phyloP scores from a whole-genome alignment of 2,329 filamentous ascomycete genomes.

The Decorospora gaudefroyi region DNA sequence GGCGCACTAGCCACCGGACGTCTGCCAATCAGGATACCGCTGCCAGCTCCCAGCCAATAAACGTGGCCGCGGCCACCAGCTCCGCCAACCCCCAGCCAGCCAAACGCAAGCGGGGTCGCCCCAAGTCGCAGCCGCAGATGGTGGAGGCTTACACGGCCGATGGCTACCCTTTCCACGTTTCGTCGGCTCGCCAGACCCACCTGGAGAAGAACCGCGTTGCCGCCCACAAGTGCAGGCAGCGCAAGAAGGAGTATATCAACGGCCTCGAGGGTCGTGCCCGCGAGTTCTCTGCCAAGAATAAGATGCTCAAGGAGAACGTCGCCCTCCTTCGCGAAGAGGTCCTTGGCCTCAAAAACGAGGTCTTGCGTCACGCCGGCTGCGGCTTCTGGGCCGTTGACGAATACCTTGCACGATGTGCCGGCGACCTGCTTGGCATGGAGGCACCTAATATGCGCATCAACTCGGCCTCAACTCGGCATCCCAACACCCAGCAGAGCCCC shows the following conservation, averaged over 20 bases:
- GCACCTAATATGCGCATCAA: conserved; percentile 9
- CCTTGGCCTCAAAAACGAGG: conserved; percentile 45
- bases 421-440: conserved; percentile 40
- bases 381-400: conserved; percentile 47
- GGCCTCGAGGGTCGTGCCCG: conserved; percentile 55
- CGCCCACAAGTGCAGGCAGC: conserved; percentile 74
- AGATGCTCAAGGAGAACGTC: conserved; percentile 42
- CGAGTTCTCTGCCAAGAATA: conserved; percentile 45
- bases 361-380: conserved; percentile 45
- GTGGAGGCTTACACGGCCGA: conserved; percentile 40
- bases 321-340: conserved; percentile 44
- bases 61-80: conserved; percentile 10
- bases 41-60: neutral
- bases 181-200: conserved; percentile 44
- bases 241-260: conserved; percentile 64
- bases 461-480: conserved; percentile 1
- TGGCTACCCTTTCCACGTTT: conserved; percentile 42
- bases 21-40: conserved; percentile 14
- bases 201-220: conserved; percentile 73
- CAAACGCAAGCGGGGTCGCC: conserved; percentile 46
- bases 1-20: conserved; percentile 30
- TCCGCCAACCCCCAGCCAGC: conserved; percentile 34
- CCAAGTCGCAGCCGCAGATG: conserved; percentile 42
- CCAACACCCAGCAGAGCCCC: conserved; percentile 15
- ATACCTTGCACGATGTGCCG: conserved; percentile 45